Percentiles rank a stretch among this genome's conserved stretches.
phyloP scores from a whole-genome alignment of 1,139 yeast species.

The Protomyces pachydermus region DNA sequence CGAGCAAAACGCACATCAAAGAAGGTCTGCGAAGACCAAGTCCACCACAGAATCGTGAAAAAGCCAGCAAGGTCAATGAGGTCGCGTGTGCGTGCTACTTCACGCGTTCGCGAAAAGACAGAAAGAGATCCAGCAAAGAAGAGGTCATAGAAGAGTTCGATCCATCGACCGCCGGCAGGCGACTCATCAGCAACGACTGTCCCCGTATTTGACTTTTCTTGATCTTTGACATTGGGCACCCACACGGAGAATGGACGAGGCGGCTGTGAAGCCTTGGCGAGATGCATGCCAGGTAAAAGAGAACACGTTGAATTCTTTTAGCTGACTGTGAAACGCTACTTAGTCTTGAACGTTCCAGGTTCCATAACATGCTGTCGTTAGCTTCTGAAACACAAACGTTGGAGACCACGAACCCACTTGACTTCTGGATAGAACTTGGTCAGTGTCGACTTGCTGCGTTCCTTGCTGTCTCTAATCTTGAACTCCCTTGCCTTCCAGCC shows the following conservation, averaged over 20 bases:
- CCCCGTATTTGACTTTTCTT: background rate
- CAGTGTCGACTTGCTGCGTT: slow-evolving; percentile 15
- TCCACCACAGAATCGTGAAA: slow-evolving; percentile 25
- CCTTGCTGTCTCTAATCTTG: slow-evolving; percentile 2
- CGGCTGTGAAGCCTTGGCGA: background rate
- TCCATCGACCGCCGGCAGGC: slow-evolving; percentile 17
- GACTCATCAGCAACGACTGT: background rate
- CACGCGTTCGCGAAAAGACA: slow-evolving; percentile 16
- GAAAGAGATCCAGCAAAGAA: slow-evolving; percentile 20
- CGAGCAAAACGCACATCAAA: slow-evolving; percentile 15
- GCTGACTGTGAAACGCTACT: background rate
- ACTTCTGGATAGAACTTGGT: slow-evolving; percentile 19
- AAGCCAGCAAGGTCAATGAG: slow-evolving; percentile 17
- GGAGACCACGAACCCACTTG: slow-evolving; percentile 1
- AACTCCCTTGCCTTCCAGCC: slow-evolving; percentile 25
- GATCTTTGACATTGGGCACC: background rate
- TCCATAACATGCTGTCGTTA: background rate
- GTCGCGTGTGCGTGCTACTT: slow-evolving; percentile 5
- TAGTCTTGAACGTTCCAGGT: background rate
- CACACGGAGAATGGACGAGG: background rate
- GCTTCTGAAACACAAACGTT: background rate
- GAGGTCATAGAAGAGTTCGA: slow-evolving; percentile 23
- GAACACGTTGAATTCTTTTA: background rate
- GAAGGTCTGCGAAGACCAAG: slow-evolving; percentile 24
- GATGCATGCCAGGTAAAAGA: background rate